phyloP scores from a whole-genome alignment of 495 filamentous ascomycete species.

The Daldinia grandis region DNA sequence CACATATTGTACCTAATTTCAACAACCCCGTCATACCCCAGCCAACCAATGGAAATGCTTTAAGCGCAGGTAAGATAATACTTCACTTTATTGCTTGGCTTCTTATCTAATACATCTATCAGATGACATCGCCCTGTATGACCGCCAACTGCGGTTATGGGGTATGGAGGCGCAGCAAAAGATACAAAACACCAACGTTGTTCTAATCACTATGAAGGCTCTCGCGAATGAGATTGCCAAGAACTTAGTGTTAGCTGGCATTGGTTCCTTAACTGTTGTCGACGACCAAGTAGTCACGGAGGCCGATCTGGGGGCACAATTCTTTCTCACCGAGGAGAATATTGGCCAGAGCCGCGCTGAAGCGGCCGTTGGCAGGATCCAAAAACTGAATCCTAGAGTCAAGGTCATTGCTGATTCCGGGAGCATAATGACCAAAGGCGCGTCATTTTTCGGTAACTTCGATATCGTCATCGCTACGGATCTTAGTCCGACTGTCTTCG shows the following conservation, averaged over 20 bases:
- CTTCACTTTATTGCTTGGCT: not conserved
- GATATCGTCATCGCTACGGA: constrained; percentile 93
- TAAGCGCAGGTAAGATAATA: constrained; percentile 28
- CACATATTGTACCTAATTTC: constrained; percentile 11
- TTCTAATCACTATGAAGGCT: constrained; percentile 86
- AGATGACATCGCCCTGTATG: constrained; percentile 98
- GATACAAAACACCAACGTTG: constrained; percentile 88
- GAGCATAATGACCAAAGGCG: constrained; percentile 68
- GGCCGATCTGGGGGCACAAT: constrained; percentile 86
- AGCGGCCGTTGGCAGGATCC: constrained; percentile 79
- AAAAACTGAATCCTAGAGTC: constrained; percentile 90
- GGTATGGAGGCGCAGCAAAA: constrained; percentile 91
- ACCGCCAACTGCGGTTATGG: constrained; percentile 98
- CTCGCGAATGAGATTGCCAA: constrained; percentile 97
- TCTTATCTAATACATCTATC: constrained; percentile 14
- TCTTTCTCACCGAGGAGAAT: constrained; percentile 76
- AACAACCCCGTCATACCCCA: constrained; percentile 9
- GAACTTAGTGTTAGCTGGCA: constrained; percentile 94
- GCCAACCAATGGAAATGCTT: constrained; percentile 26
- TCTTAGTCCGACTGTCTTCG: constrained; percentile 74
- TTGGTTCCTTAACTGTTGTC: constrained; percentile 88
- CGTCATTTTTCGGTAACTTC: constrained; percentile 78
- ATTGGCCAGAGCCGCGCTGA: constrained; percentile 86
- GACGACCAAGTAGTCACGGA: constrained; percentile 81
- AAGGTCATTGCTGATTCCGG: constrained; percentile 72